Conservation (phyloP, 1,284 basidiomycete genomes). For the Kalmanozyma brasiliensis region DNA sequence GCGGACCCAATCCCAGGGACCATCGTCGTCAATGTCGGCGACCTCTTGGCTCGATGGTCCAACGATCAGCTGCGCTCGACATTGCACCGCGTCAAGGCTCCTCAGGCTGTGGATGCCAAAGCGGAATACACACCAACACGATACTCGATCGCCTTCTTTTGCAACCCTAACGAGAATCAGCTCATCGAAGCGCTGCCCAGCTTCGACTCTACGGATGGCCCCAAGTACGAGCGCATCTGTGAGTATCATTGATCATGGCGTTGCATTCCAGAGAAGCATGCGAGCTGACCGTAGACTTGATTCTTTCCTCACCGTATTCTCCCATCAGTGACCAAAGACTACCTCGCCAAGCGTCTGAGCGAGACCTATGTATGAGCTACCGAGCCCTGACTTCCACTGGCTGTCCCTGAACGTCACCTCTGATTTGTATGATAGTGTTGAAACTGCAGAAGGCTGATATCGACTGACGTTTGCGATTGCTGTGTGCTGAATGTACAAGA, state of each 20-base stretch:
- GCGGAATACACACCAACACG: conserved; percentile 74
- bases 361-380: conserved; percentile 30
- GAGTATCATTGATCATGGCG: not conserved
- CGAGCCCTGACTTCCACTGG: no score
- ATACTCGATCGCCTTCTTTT: conserved; percentile 87
- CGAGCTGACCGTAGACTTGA: not conserved
- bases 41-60: conserved; percentile 23
- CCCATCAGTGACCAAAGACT: conserved; percentile 74
- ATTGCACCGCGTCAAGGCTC: conserved; percentile 23
- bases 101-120: conserved; percentile 11
- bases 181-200: conserved; percentile 77
- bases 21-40: conserved; percentile 27
- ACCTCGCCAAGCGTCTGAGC: conserved; percentile 76
- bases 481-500: not conserved
- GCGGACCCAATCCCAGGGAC: conserved; percentile 24
- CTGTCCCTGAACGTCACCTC: no score
- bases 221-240: conserved; percentile 70
- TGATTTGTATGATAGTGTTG: not conserved
- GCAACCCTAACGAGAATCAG: conserved; percentile 80
- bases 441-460: not conserved
- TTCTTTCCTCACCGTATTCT: not conserved
- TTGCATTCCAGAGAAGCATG: no score
- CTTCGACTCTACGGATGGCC: conserved; percentile 54
- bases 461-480: not conserved
- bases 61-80: conserved; percentile 23